Evolutionary conservation across 148 eudicot genomes (phyloP).

Genomic region (Cornus suecica): DNA sequence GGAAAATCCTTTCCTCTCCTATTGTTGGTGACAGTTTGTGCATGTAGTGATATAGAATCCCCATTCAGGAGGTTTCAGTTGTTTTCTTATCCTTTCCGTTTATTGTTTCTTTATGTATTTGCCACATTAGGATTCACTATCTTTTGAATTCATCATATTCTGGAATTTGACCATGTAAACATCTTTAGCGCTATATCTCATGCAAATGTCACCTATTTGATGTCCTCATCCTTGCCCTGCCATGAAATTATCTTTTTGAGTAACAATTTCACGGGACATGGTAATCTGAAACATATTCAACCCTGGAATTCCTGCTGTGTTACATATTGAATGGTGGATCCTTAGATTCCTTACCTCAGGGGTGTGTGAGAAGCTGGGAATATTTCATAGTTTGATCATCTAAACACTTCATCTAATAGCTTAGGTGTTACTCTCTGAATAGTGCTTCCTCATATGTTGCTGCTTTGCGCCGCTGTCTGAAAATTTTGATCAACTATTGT

Average conservation of each 20-base stretch:
- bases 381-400: background rate
- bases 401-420: background rate
- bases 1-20: no score
- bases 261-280: background rate
- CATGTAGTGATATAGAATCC: background rate
- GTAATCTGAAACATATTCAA: background rate
- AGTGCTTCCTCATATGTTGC: background rate
- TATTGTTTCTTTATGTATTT: no score
- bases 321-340: background rate
- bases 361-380: background rate
- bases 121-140: background rate
- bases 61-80: background rate
- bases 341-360: background rate
- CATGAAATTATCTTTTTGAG: background rate
- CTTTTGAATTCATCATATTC: no score
- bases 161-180: background rate
- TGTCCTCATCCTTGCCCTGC: background rate
- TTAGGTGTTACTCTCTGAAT: background rate
- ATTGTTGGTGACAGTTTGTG: background rate
- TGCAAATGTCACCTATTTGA: background rate
- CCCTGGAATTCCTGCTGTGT: background rate
- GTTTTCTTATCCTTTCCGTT: background rate
- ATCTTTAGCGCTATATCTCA: background rate
- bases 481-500: background rate
- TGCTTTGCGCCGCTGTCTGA: background rate